Evolutionary conservation across 768 basidiomycete species (phyloP).

Genomic region (Gloeophyllum trabeum): DNA sequence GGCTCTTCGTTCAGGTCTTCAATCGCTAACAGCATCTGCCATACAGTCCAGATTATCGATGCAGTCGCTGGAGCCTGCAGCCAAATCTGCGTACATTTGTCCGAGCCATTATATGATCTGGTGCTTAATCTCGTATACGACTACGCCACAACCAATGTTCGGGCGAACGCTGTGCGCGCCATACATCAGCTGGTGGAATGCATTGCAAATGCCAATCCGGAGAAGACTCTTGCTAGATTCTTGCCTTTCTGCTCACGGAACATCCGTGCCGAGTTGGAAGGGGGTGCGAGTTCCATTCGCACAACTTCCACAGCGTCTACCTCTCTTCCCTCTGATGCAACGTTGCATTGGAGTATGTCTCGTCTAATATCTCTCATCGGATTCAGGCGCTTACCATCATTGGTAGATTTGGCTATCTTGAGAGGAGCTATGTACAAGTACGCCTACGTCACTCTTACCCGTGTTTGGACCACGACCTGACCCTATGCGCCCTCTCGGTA

Average conservation of each 20-base stretch:
- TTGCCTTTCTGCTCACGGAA: conserved; percentile 60
- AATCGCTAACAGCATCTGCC: not conserved
- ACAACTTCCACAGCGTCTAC: conserved; percentile 56
- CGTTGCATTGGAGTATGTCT: conserved; percentile 80
- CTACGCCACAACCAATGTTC: conserved; percentile 71
- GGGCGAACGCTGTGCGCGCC: conserved; percentile 77
- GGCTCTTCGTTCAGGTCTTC: not conserved
- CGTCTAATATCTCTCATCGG: not conserved
- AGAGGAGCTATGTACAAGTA: conserved; percentile 76
- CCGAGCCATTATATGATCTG: conserved; percentile 65
- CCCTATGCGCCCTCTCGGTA: conserved; percentile 3
- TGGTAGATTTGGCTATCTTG: conserved; percentile 58
- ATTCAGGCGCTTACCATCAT: not conserved
- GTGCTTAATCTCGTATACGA: conserved; percentile 78
- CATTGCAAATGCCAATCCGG: conserved; percentile 70
- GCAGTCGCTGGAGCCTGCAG: conserved; percentile 67
- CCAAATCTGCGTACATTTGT: conserved; percentile 67
- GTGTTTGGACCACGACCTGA: not conserved
- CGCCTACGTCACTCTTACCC: conserved; percentile 15
- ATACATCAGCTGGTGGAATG: conserved; percentile 82
- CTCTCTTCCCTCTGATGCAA: conserved; percentile 70
- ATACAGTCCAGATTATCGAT: conserved; percentile 60
- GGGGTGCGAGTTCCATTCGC: conserved; percentile 67
- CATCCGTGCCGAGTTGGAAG: conserved; percentile 69
- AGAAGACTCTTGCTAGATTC: conserved; percentile 70